These are phyloP conservation scores for Russula virescens DNA, from an alignment of 768 basidiomycete species.

Conservation along the genomic window DNA sequence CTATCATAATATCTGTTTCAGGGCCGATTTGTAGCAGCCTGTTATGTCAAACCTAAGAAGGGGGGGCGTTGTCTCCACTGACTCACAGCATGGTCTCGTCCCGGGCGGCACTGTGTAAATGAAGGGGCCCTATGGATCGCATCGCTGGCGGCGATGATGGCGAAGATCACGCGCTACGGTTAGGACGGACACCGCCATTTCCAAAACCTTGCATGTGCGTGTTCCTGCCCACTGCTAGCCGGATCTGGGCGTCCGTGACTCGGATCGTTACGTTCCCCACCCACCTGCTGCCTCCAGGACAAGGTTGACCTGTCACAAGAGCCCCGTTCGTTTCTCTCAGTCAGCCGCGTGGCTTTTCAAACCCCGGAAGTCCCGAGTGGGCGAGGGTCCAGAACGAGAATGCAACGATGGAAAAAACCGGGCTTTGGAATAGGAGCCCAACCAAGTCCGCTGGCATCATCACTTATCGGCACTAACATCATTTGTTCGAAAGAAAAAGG, in stretches of 20 bases:
- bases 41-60: slow-evolving; percentile 22
- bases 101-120: too few relatives aligned
- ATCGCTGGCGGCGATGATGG: slow-evolving; percentile 14
- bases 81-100: slow-evolving; percentile 17
- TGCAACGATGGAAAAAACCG: slow-evolving; percentile 1
- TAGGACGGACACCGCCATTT: slow-evolving; percentile 19
- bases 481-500: slow-evolving; percentile 13
- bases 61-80: background rate
- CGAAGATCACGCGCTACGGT: slow-evolving; percentile 23
- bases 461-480: slow-evolving; percentile 10
- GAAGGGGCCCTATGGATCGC: slow-evolving; percentile 9
- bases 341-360: slow-evolving; percentile 12
- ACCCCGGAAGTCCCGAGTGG: slow-evolving; percentile 16
- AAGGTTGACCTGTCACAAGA: slow-evolving; percentile 17
- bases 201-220: slow-evolving; percentile 9
- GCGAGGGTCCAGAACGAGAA: slow-evolving; percentile 17
- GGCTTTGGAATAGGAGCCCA: slow-evolving; percentile 16
- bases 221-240: slow-evolving; percentile 20
- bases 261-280: slow-evolving; percentile 21
- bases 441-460: slow-evolving; percentile 16
- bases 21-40: slow-evolving; percentile 16
- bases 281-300: slow-evolving; percentile 7
- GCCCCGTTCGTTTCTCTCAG: background rate
- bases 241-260: slow-evolving; percentile 20
- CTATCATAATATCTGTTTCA: slow-evolving; percentile 16